Base-by-base conservation (phyloP, 306 rosid species). In the Delonix regia region DNA sequence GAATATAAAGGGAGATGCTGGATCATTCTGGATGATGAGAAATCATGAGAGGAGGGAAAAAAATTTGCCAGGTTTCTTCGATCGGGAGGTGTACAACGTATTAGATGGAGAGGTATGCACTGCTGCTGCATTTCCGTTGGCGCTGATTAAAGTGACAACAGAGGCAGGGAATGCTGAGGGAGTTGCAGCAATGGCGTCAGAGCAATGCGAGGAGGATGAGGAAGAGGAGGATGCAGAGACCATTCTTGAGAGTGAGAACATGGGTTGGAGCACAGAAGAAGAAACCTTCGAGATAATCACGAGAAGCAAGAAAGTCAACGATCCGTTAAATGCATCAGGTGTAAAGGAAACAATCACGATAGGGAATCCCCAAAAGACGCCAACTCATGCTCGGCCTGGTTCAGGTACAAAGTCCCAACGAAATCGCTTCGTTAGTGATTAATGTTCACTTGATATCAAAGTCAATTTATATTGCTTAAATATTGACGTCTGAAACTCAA, bases 21-120 rank as follows among this genome's bases (percentile, higher is more conserved):
- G 82, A 9, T 87, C 86, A 0, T 87, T 87, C 64, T 87, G 90
- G 90, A 36, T 80, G 55, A 87, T 84, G 90, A 84, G 86, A 16
- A 84, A 77, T 28, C 85, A 82, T 38, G 55, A 55, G 39, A 69
- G 86, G 83, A 84, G 75, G 48, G 90, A 82, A 5, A 84, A 52
- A 33, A 87, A 84, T 1, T 48, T 87, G 34, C 88, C 90, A 0
- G 83, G 90, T 49, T 87, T 79, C 78, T 84, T 87, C 59, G 90
- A 87, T 24, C 15, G 74, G 19, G 86, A 82, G 34, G 86, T 87
- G 18, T 87, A 76, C 15, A 82, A 77, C 44, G 85, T 74, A 3
- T 22, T 84, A 33, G 83, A 87, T 57, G 90, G 86, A 55, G 86
- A 79, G 60, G 81, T 74, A 0, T 77, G 79, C 39, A 73, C 83